Evolutionary conservation across 2,329 filamentous ascomycete genomes (phyloP), one percentile per base, ranked within the genome.

Genomic region (Myrmaecium sp.): DNA sequence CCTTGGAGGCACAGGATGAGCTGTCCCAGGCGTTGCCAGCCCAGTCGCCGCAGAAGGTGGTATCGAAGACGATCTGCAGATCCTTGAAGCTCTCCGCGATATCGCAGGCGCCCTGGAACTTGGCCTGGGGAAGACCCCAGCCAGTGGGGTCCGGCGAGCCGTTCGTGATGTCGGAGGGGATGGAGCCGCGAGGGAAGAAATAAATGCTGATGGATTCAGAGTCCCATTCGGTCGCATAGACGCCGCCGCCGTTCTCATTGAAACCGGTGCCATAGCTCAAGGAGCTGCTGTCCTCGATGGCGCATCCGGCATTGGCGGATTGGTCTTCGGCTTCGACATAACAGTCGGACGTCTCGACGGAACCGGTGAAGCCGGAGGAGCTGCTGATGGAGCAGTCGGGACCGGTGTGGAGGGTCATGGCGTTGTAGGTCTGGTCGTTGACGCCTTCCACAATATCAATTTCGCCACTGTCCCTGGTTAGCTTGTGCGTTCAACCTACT

Each of bases 31-130:
- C 69, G 21, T 57, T 47, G 14, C 80, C 80, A 5, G 83, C 83
- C 83, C 83, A 93, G 43, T 76, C 69, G 12, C 84, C 84, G 51
- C 84, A 94, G 49, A 92, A 81, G 5, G 77, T 78, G 1, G 74
- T 89, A 53, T 86, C 71, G 50, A 89, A 74, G 35, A 86, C 67
- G 35, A 94, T 71, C 39, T 74, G 67, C 56, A 92, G 66, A 32
- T 75, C 52, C 32, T 57, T 57, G 57, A 94, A 91, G 49, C 74
- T 64, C 2, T 52, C 36, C 33, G 72, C 58, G 36, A 92, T 76
- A 39, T 84, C 57, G 52, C 86, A 94, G 30, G 58, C 62, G 1
- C 70, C 67, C 4, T 59, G 52, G 52, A 91, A 94, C 17, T 59
- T 60, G 6, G 77, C 79, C 2, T 65, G 46, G 0, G 84, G 79